Percentiles rank a stretch among this genome's conserved stretches.
Evolutionary conservation across 129 eudicot species (phyloP).

Genomic region (Calendula officinalis): DNA sequence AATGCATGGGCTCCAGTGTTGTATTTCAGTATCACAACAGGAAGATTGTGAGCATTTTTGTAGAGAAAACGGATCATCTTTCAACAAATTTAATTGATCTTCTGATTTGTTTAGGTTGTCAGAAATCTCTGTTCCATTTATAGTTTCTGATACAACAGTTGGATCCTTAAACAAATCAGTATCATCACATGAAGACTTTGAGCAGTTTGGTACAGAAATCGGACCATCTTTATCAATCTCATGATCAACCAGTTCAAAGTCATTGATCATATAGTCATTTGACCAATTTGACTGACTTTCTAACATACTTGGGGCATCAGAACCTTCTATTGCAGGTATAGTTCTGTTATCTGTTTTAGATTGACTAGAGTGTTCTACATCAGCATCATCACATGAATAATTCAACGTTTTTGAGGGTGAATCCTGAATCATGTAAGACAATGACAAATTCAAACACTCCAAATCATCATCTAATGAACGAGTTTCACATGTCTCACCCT

Average conservation of each 20-base stretch:
- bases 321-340: not conserved
- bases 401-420: constrained; percentile 21
- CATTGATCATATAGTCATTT: not conserved
- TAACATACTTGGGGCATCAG: constrained; percentile 5
- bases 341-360: constrained; percentile 6
- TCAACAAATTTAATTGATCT: constrained; percentile 17
- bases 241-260: not conserved
- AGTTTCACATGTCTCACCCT: constrained; percentile 46
- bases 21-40: not conserved
- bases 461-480: constrained; percentile 27
- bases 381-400: constrained; percentile 31
- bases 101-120: constrained; percentile 4
- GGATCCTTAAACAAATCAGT: constrained; percentile 8
- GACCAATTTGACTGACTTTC: not conserved
- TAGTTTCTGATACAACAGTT: constrained; percentile 5
- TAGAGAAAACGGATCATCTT: not conserved
- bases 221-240: not conserved
- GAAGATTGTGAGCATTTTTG: not conserved
- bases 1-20: no score
- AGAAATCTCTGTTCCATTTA: constrained; percentile 12
- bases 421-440: constrained; percentile 18
- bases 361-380: constrained; percentile 17
- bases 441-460: constrained; percentile 31
- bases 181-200: constrained; percentile 23
- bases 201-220: not conserved